A percentile compares a stretch with the other conserved stretches of the same genome.
These are phyloP conservation scores for Tetrapisispora fleetii DNA, from an alignment of 805 yeast species.

Conservation along the genomic window DNA sequence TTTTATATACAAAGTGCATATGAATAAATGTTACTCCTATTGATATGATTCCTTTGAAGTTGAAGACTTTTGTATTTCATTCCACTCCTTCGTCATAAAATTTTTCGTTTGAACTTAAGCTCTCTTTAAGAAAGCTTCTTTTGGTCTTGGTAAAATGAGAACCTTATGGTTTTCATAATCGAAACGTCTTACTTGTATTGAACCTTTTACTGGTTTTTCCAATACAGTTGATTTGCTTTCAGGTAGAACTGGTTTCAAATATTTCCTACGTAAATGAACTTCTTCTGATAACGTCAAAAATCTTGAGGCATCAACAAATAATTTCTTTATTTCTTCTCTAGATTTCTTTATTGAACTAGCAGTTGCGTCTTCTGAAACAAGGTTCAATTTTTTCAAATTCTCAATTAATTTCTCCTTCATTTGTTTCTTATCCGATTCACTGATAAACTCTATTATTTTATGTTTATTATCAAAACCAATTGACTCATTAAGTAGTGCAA, in stretches of 20 bases:
- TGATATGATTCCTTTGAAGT: not conserved
- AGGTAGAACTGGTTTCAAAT: conserved; percentile 48
- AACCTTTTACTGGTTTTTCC: conserved; percentile 39
- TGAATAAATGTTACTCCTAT: not conserved
- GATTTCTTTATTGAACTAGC: conserved; percentile 12
- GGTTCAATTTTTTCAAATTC: conserved; percentile 12
- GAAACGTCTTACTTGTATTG: conserved; percentile 46
- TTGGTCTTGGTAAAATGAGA: conserved; percentile 45
- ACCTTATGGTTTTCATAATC: conserved; percentile 45
- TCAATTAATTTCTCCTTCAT: conserved; percentile 20
- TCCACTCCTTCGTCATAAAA: too few relatives aligned
- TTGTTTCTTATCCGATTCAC: conserved; percentile 25
- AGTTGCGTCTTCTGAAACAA: not conserved
- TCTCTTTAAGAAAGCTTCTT: conserved; percentile 36
- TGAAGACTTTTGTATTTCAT: not conserved
- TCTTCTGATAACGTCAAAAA: conserved; percentile 24
- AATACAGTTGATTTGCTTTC: conserved; percentile 33
- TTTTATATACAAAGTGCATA: not conserved
- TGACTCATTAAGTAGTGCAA: conserved; percentile 10
- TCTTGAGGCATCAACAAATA: conserved; percentile 33
- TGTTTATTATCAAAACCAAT: conserved; percentile 23
- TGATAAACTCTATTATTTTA: conserved; percentile 14
- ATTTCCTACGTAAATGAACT: conserved; percentile 38
- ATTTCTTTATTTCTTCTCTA: conserved; percentile 32
- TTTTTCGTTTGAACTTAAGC: conserved; percentile 1